phyloP scores from a whole-genome alignment of 192 early-diverging fungal genomes.

The Backusella liffmaniae region DNA sequence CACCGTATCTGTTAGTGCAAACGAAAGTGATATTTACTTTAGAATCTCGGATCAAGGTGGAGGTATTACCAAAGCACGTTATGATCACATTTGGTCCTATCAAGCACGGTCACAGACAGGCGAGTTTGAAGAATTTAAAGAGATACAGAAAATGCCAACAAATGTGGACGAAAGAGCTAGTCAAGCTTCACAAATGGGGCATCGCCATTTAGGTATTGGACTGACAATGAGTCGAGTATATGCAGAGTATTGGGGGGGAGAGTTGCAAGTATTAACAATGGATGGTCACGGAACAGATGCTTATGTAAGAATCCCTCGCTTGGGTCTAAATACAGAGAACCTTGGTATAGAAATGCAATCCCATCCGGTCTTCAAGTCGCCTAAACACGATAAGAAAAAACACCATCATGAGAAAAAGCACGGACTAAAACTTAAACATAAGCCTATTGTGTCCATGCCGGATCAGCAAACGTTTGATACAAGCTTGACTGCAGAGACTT shows the following conservation, averaged over 20 bases:
- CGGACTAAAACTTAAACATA: neutral
- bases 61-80: conserved; percentile 66
- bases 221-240: conserved; percentile 89
- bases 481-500: conserved; percentile 5
- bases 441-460: neutral
- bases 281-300: conserved; percentile 91
- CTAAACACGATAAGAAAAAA: neutral
- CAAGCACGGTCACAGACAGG: conserved; percentile 17
- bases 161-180: conserved; percentile 49
- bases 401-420: neutral
- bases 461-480: conserved; percentile 12
- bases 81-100: conserved; percentile 76
- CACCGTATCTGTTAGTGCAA: conserved; percentile 77
- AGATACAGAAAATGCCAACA: conserved; percentile 75
- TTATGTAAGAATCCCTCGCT: conserved; percentile 74
- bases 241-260: conserved; percentile 95
- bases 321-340: conserved; percentile 67
- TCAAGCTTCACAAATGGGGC: conserved; percentile 18
- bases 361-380: conserved; percentile 1
- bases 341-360: conserved; percentile 26
- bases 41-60: conserved; percentile 94
- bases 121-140: conserved; percentile 65
- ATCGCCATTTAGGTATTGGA: conserved; percentile 74
- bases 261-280: conserved; percentile 75
- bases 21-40: conserved; percentile 75